These are phyloP conservation scores for Murraya paniculata DNA, from an alignment of 345 rosid species.

Conservation along the genomic window DNA sequence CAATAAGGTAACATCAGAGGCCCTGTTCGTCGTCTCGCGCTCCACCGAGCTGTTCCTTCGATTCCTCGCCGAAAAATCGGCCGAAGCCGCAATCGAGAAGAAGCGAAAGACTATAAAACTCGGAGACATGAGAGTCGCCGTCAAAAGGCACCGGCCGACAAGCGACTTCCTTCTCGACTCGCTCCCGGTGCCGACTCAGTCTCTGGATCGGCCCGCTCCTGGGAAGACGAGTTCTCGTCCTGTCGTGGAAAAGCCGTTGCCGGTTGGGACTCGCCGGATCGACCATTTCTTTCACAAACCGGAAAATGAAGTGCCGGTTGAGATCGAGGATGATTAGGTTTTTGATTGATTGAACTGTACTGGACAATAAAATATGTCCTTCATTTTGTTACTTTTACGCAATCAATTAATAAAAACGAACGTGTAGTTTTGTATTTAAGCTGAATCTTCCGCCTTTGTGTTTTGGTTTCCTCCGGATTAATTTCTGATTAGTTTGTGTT, in stretches of 20 bases:
- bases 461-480: neutral
- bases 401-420: neutral
- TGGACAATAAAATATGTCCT: neutral
- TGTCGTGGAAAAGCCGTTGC: slow-evolving; percentile 31
- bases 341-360: neutral
- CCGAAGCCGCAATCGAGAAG: slow-evolving; percentile 53
- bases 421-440: neutral
- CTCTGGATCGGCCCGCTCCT: slow-evolving; percentile 18
- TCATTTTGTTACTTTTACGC: neutral
- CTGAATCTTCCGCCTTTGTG: neutral
- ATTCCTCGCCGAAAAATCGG: slow-evolving; percentile 68
- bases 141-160: slow-evolving; percentile 71
- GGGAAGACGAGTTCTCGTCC: slow-evolving; percentile 24
- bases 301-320: slow-evolving; percentile 31
- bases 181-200: slow-evolving; percentile 54
- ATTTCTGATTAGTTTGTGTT: neutral
- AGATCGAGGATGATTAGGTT: slow-evolving; percentile 31
- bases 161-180: slow-evolving; percentile 85
- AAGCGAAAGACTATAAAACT: slow-evolving; percentile 68
- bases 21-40: slow-evolving; percentile 56
- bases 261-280: slow-evolving; percentile 59
- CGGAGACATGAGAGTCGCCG: slow-evolving; percentile 64
- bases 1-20: slow-evolving; percentile 83
- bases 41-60: slow-evolving; percentile 71
- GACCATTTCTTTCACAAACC: slow-evolving; percentile 59